Evolutionary conservation across 2,329 filamentous ascomycete species (phyloP).

Genomic region (Epichloe typhina): DNA sequence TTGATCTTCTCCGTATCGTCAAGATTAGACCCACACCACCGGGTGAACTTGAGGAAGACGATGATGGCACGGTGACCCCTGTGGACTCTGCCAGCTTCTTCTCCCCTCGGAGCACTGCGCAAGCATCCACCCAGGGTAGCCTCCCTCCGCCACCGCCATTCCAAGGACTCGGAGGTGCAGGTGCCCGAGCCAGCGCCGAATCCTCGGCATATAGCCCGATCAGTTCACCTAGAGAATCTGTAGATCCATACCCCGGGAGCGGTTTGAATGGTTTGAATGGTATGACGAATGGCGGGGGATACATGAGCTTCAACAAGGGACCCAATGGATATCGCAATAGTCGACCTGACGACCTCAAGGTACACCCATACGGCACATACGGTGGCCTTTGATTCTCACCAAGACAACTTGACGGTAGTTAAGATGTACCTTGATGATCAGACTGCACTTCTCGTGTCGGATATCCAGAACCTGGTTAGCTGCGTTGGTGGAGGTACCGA

Average conservation of each 20-base stretch:
- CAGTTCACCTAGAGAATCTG: slow-evolving; percentile 51
- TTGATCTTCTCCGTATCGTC: slow-evolving; percentile 71
- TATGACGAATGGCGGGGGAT: slow-evolving; percentile 25
- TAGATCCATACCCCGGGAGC: slow-evolving; percentile 26
- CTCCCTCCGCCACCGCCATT: slow-evolving; percentile 42
- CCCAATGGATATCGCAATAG: slow-evolving; percentile 29
- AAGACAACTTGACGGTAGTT: slow-evolving; percentile 9
- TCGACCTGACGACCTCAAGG: slow-evolving; percentile 38
- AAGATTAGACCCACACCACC: slow-evolving; percentile 69
- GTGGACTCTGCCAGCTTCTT: slow-evolving; percentile 59
- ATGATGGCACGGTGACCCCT: slow-evolving; percentile 52
- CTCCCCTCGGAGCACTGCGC: slow-evolving; percentile 37
- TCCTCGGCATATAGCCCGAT: slow-evolving; percentile 66
- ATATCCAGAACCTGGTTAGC: slow-evolving; percentile 68
- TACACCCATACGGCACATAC: slow-evolving; percentile 11
- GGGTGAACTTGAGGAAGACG: slow-evolving; percentile 65
- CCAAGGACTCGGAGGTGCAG: slow-evolving; percentile 40
- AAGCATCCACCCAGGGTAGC: slow-evolving; percentile 22
- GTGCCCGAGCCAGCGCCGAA: slow-evolving; percentile 45
- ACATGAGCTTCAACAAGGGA: slow-evolving; percentile 21
- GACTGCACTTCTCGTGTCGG: slow-evolving; percentile 63
- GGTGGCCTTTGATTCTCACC: slow-evolving; percentile 6
- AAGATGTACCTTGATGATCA: slow-evolving; percentile 73
- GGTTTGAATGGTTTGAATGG: slow-evolving; percentile 19
- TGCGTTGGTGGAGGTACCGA: slow-evolving; percentile 53